These are phyloP conservation scores for Pilasporangium apinafurcum DNA, from an alignment of 352 stramenopile species.

Conservation along the genomic window DNA sequence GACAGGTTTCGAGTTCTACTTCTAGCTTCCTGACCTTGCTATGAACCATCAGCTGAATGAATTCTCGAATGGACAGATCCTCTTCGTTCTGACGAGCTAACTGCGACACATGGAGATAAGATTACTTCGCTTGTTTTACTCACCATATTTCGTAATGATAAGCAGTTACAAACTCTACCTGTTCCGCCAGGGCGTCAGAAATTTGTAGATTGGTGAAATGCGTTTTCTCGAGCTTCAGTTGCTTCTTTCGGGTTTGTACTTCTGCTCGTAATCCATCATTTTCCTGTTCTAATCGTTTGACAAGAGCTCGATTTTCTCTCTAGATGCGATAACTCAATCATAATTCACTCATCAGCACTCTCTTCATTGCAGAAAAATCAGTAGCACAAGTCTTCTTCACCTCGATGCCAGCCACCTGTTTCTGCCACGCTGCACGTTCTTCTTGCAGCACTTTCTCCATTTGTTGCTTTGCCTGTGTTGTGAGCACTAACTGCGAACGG, in stretches of 20 bases:
- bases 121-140: neutral
- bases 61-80: constrained; percentile 53
- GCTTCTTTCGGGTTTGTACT: constrained; percentile 16
- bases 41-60: constrained; percentile 51
- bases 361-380: neutral
- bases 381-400: constrained; percentile 2
- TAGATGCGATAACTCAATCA: neutral
- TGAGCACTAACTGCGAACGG: constrained; percentile 41
- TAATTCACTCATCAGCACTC: neutral
- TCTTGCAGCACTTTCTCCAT: constrained; percentile 37
- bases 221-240: constrained; percentile 51
- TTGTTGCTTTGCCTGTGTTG: constrained; percentile 36
- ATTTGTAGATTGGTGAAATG: constrained; percentile 61
- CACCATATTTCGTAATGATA: neutral
- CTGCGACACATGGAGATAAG: constrained; percentile 5
- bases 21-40: constrained; percentile 28
- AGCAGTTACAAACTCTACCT: constrained; percentile 16
- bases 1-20: constrained; percentile 22
- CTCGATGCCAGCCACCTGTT: constrained; percentile 14
- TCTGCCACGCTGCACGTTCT: constrained; percentile 27
- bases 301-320: neutral
- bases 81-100: constrained; percentile 41
- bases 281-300: constrained; percentile 13
- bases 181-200: constrained; percentile 51
- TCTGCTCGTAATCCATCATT: constrained; percentile 14